Evolutionary conservation across 1,284 basidiomycete genomes (phyloP).

Genomic region (Volvariella volvacea): DNA sequence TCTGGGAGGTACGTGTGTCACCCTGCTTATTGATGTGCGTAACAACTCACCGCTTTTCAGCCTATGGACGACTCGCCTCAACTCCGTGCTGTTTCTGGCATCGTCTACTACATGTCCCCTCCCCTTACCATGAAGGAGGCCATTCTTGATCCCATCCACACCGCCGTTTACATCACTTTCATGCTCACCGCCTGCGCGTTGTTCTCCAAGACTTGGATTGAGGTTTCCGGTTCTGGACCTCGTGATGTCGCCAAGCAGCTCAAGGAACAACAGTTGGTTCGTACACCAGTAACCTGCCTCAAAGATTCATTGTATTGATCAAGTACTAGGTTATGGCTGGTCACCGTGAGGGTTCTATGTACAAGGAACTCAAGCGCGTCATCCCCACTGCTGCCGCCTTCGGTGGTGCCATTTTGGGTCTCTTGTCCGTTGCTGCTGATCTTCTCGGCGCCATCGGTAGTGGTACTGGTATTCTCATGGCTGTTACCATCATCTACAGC

Average conservation of each 20-base stretch:
- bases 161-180: conserved; percentile 86
- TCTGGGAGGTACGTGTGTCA: conserved; percentile 82
- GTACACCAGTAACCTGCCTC: conserved; percentile 9
- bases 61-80: conserved; percentile 91
- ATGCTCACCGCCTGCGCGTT: conserved; percentile 93
- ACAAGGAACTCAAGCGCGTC: conserved; percentile 97
- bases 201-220: conserved; percentile 99
- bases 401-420: conserved; percentile 91
- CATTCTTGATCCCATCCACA: conserved; percentile 91
- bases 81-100: conserved; percentile 85
- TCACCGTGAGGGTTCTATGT: conserved; percentile 95
- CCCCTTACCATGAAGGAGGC: conserved; percentile 88
- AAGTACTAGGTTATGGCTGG: conserved; percentile 93
- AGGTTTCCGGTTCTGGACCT: conserved; percentile 93
- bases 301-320: conserved; percentile 1
- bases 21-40: conserved; percentile 2
- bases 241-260: conserved; percentile 96
- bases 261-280: conserved; percentile 95
- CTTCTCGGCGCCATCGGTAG: conserved; percentile 94
- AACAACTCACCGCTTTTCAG: conserved; percentile 28
- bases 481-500: conserved; percentile 95
- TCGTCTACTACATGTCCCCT: conserved; percentile 97
- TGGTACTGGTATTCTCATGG: conserved; percentile 97
- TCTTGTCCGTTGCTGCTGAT: conserved; percentile 94
- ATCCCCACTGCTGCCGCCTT: conserved; percentile 97